Base-by-base conservation (phyloP, 2,329 filamentous ascomycete species). In the Fusarium cicatricum region DNA sequence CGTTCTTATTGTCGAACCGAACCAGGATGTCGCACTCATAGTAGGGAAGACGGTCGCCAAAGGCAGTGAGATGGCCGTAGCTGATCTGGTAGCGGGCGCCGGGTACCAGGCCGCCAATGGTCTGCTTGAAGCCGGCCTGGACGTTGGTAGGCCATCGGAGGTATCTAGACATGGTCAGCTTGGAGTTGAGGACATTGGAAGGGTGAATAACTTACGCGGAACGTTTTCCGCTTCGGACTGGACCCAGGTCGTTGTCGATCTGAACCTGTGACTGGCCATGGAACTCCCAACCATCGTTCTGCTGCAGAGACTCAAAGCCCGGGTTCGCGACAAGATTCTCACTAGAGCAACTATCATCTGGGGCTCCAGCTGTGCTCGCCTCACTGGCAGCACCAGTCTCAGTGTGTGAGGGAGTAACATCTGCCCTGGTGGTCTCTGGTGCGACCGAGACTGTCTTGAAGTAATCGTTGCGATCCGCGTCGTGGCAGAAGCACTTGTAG, bases 11-110 rank as follows among this genome's bases (percentile, higher is more conserved):
- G 5, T 39, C 44, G 3, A 62, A 37, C 7, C n/a, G 54, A 28
- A 62, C 58, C 5, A 46, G 32, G 15, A 62, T 38, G 7, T 43
- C 29, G 15, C 58, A 62, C 9, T 55, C 32, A 19, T 59, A 44
- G 16, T 19, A 43, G 3, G 36, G 16, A 11, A 47, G 33, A 12
- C 45, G 21, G 0, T 31, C 16, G 1, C 53, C 53, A 4, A 19
- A n/a, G 31, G 36, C 53, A 1, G 32, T 14, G 29, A 36, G 60
- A 15, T 54, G 29, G 5, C 47, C 55, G 26, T 55, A 62, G 16
- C 54, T 42, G 12, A 47, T 19, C 3, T 31, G 17, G 26, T 62
- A 62, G 0, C 10, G 11, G 11, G 16, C 9, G 3, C 23, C 28
- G 4, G 42, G 17, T 1, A 10, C 21, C 14, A 62, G 37, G n/a